phyloP scores from a whole-genome alignment of 371 early-diverging fungal species.

The Mortierella sp. region DNA sequence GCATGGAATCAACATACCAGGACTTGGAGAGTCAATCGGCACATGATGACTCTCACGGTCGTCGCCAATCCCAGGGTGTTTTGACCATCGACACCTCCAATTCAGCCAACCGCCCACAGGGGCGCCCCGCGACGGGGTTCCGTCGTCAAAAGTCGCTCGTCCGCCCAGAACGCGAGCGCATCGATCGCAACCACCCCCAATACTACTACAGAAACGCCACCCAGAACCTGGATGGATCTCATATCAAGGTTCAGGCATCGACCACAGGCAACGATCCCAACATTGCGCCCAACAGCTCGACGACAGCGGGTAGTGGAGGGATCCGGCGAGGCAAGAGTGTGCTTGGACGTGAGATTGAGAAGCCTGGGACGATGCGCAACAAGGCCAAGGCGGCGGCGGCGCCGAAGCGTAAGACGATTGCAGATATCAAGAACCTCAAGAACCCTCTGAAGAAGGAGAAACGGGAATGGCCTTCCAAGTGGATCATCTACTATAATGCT shows the following conservation, averaged over 20 bases:
- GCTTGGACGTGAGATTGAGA: slow-evolving; percentile 55
- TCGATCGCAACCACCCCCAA: slow-evolving; percentile 66
- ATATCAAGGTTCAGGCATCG: slow-evolving; percentile 50
- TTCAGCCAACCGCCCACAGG: slow-evolving; percentile 5
- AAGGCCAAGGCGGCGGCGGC: slow-evolving; percentile 25
- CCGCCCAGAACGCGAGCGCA: slow-evolving; percentile 77
- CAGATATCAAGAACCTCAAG: slow-evolving; percentile 32
- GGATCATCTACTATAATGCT: slow-evolving; percentile 68
- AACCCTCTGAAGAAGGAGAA: slow-evolving; percentile 48
- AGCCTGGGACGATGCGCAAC: slow-evolving; percentile 44
- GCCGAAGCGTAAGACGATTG: slow-evolving; percentile 40
- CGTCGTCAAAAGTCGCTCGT: slow-evolving; percentile 75
- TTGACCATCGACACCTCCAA: slow-evolving; percentile 39
- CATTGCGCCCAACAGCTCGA: slow-evolving; percentile 11
- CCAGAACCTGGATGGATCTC: slow-evolving; percentile 54
- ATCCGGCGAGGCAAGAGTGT: slow-evolving; percentile 57
- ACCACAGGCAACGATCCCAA: slow-evolving; percentile 54
- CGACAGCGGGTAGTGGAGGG: slow-evolving; percentile 28
- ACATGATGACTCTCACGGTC: slow-evolving; percentile 26
- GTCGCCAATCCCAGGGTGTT: slow-evolving; percentile 47
- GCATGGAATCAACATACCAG: slow-evolving; percentile 51
- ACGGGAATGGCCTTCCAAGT: slow-evolving; percentile 58
- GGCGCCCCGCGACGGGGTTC: slow-evolving; percentile 37
- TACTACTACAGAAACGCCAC: slow-evolving; percentile 70
- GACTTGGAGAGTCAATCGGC: slow-evolving; percentile 43